Conservation (phyloP, 768 basidiomycete genomes). For the Russula sp. region DNA sequence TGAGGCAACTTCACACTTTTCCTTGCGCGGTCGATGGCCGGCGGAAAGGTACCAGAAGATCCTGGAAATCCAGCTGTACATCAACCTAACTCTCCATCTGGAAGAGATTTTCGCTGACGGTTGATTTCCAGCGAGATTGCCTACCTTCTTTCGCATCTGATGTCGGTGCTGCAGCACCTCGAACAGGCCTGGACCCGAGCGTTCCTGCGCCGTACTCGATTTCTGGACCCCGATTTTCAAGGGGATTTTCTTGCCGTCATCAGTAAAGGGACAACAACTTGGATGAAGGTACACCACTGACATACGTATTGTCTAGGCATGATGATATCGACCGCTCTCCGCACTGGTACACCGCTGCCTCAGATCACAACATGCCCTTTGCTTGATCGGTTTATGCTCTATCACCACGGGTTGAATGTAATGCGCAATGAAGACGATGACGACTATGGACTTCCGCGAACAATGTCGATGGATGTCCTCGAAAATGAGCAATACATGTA, state of each 20-base stretch:
- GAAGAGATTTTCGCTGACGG: conserved; percentile 3
- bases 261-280: conserved; percentile 35
- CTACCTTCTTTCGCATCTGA: conserved; percentile 61
- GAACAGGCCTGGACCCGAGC: conserved; percentile 74
- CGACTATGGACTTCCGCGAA: conserved; percentile 64
- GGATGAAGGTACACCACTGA: background rate
- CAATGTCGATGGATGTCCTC: conserved; percentile 64
- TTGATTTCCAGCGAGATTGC: conserved; percentile 49
- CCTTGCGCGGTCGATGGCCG: conserved; percentile 73
- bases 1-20: conserved; percentile 42
- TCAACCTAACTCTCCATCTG: background rate
- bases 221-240: conserved; percentile 74
- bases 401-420: conserved; percentile 54
- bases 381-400: conserved; percentile 39
- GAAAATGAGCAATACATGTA: conserved; percentile 75
- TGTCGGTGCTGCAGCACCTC: conserved; percentile 64
- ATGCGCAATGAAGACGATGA: conserved; percentile 66
- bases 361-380: conserved; percentile 80
- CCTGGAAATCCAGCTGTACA: conserved; percentile 60
- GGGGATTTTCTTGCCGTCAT: conserved; percentile 81
- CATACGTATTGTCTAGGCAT: conserved; percentile 40
- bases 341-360: conserved; percentile 67
- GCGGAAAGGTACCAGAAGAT: conserved; percentile 66
- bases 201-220: conserved; percentile 63
- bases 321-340: conserved; percentile 71